Evolutionary conservation across 441 rosid species (phyloP).

Genomic region (Bocquillonia castaneifolia): DNA sequence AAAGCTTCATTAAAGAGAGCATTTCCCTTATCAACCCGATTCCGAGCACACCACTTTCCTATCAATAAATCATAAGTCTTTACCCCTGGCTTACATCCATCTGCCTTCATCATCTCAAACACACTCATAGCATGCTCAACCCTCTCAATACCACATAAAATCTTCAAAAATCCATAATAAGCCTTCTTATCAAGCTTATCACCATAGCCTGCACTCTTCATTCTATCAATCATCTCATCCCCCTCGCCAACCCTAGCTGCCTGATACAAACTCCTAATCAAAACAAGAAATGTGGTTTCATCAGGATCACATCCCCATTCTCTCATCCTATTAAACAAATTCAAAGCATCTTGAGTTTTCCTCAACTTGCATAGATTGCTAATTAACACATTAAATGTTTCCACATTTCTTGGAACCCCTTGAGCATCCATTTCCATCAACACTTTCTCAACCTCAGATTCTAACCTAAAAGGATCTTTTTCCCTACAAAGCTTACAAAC

Average conservation of each 20-base stretch:
- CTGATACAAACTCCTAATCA: slow-evolving; percentile 78
- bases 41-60: slow-evolving; percentile 63
- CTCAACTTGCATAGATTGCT: slow-evolving; percentile 72
- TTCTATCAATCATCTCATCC: slow-evolving; percentile 83
- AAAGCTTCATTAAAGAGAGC: slow-evolving; percentile 59
- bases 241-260: slow-evolving; percentile 89
- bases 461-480: slow-evolving; percentile 70
- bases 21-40: slow-evolving; percentile 69
- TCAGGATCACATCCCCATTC: slow-evolving; percentile 82
- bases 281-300: slow-evolving; percentile 51
- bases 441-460: slow-evolving; percentile 63
- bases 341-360: slow-evolving; percentile 74
- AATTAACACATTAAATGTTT: slow-evolving; percentile 77
- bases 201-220: slow-evolving; percentile 68
- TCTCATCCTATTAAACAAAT: slow-evolving; percentile 65
- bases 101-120: slow-evolving; percentile 73
- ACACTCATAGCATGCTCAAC: slow-evolving; percentile 80
- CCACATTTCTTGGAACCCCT: slow-evolving; percentile 79
- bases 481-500: slow-evolving; percentile 80
- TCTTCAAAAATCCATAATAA: slow-evolving; percentile 65
- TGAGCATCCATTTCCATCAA: slow-evolving; percentile 75
- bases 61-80: slow-evolving; percentile 77
- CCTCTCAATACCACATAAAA: slow-evolving; percentile 91
- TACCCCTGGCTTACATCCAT: slow-evolving; percentile 63
- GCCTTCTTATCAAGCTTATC: slow-evolving; percentile 50